phyloP scores from a whole-genome alignment of 495 filamentous ascomycete genomes.

The Penicillium daleae region DNA sequence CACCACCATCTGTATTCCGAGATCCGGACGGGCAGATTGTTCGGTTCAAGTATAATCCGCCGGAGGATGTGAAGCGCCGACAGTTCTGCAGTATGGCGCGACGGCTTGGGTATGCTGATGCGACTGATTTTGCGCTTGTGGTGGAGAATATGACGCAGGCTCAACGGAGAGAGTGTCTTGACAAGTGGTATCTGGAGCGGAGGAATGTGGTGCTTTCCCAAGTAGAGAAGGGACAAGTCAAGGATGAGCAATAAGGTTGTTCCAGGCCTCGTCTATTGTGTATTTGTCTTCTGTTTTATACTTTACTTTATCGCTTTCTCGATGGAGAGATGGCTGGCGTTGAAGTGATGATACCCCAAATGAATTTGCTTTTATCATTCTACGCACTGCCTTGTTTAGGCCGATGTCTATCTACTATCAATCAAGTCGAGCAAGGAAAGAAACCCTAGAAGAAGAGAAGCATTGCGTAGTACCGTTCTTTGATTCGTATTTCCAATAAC shows the following conservation, averaged over 20 bases:
- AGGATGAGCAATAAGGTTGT: conserved; percentile 9
- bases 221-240: not conserved
- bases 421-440: not conserved
- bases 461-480: not conserved
- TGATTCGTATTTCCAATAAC: not conserved
- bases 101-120: conserved; percentile 73
- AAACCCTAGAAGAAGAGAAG: not conserved
- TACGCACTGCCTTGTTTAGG: not conserved
- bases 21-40: conserved; percentile 36
- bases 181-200: conserved; percentile 73
- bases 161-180: conserved; percentile 76
- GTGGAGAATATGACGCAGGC: conserved; percentile 94
- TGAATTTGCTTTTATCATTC: not conserved
- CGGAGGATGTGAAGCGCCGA: conserved; percentile 70
- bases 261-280: not conserved
- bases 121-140: conserved; percentile 86
- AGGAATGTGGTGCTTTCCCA: conserved; percentile 39
- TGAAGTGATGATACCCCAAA: not conserved
- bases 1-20: conserved; percentile 7
- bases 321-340: not conserved
- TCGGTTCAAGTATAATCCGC: conserved; percentile 75
- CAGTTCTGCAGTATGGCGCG: conserved; percentile 92
- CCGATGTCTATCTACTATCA: not conserved
- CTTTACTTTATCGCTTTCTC: not conserved
- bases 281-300: not conserved